Evolutionary conservation across 2,329 filamentous ascomycete species (phyloP).

Genomic region (Monosporascus ibericus): DNA sequence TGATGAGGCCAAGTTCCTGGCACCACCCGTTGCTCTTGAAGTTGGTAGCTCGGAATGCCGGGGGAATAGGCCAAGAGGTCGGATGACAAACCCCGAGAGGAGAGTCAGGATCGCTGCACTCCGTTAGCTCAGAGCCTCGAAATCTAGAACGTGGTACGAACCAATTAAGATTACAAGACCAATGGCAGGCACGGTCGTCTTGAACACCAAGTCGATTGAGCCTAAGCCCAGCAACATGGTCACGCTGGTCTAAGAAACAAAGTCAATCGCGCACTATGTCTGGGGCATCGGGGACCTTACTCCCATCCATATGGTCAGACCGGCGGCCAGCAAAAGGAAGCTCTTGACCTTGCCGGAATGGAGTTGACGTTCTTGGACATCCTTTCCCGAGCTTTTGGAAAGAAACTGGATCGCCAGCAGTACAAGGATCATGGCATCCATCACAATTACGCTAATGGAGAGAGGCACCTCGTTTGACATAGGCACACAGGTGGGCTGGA

Average conservation of each 20-base stretch:
- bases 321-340: conserved; percentile 35
- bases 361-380: conserved; percentile 22
- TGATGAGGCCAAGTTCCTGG: conserved; percentile 35
- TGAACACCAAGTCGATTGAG: conserved; percentile 34
- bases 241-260: conserved; percentile 38
- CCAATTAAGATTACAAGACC: conserved; percentile 45
- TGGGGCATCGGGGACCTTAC: conserved; percentile 30
- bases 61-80: conserved; percentile 22
- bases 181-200: conserved; percentile 44
- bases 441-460: conserved; percentile 36
- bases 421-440: conserved; percentile 40
- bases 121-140: conserved; percentile 9
- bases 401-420: conserved; percentile 36
- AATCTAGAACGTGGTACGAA: conserved; percentile 25
- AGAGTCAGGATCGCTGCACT: conserved; percentile 32
- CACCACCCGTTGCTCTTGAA: conserved; percentile 28
- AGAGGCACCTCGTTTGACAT: conserved; percentile 37
- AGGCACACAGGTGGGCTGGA: conserved; percentile 46
- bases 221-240: conserved; percentile 43
- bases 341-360: conserved; percentile 31
- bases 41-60: conserved; percentile 34
- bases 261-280: conserved; percentile 9
- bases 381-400: conserved; percentile 28
- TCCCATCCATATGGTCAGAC: conserved; percentile 47
- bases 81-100: conserved; percentile 29